Evolutionary conservation across 2,329 filamentous ascomycete genomes (phyloP).

Genomic region (Penicillium crustosum): DNA sequence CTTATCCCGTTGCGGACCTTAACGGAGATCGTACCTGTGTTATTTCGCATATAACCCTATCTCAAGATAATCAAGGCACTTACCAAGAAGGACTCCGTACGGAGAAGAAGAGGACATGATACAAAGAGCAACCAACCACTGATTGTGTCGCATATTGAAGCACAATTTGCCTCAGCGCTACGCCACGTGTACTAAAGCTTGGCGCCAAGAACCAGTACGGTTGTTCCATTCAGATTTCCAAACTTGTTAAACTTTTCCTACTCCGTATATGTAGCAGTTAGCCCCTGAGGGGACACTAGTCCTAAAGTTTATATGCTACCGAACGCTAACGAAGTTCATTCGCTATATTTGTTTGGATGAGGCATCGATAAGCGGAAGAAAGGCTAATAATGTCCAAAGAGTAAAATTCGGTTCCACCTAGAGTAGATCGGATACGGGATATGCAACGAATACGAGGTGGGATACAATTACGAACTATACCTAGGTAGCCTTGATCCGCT

Average conservation of each 20-base stretch:
- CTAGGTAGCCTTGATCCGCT: not conserved
- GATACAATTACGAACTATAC: not conserved
- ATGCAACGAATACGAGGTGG: not conserved
- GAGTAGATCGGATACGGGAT: not conserved
- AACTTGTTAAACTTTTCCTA: too few relatives aligned
- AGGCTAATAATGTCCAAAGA: not conserved
- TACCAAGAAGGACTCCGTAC: not conserved
- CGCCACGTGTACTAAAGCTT: not conserved
- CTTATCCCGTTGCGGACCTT: not conserved
- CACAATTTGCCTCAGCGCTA: not conserved
- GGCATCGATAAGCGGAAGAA: not conserved
- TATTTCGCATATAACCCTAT: not conserved
- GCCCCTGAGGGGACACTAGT: too few relatives aligned
- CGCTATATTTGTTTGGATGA: not conserved
- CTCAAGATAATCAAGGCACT: not conserved
- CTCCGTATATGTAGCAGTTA: too few relatives aligned
- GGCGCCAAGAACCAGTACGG: not conserved
- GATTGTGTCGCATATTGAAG: not conserved
- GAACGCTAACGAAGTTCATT: not conserved
- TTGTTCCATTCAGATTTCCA: too few relatives aligned
- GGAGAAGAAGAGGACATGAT: not conserved
- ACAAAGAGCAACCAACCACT: not conserved
- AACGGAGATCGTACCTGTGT: not conserved
- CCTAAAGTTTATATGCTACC: not conserved
- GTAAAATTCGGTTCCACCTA: not conserved